Conservation (phyloP, 208 protist species). For the Trypanosoma platydactyli region DNA sequence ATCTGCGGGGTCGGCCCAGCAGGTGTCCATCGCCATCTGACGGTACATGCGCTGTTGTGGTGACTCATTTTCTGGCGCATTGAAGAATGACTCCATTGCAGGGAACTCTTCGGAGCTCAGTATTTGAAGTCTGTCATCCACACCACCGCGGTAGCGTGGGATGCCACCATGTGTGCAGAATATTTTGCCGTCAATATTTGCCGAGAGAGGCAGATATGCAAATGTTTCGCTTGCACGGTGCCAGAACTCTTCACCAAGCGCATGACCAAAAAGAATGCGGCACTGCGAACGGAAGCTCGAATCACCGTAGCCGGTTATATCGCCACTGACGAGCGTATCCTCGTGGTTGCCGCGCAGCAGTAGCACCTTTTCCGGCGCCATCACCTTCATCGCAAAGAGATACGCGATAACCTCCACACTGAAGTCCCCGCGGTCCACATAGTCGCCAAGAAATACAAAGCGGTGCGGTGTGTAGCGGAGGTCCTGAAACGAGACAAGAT, state of each 20-base stretch:
- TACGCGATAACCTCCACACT: conserved; percentile 92
- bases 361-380: conserved; percentile 89
- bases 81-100: conserved; percentile 81
- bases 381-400: conserved; percentile 91
- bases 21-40: conserved; percentile 87
- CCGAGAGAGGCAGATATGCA: conserved; percentile 84
- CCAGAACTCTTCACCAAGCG: conserved; percentile 89
- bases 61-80: conserved; percentile 69
- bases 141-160: conserved; percentile 81
- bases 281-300: conserved; percentile 91
- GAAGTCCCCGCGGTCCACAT: conserved; percentile 97
- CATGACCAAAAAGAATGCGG: conserved; percentile 73
- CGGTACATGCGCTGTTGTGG: conserved; percentile 59
- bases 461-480: conserved; percentile 90
- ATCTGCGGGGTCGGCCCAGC: conserved; percentile 91
- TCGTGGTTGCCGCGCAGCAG: conserved; percentile 95
- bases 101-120: conserved; percentile 78
- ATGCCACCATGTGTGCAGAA: conserved; percentile 95
- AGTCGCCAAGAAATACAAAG: conserved; percentile 99
- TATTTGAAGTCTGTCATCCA: conserved; percentile 75
- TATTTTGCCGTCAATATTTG: conserved; percentile 91
- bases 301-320: conserved; percentile 87
- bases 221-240: conserved; percentile 82
- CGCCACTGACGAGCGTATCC: conserved; percentile 90
- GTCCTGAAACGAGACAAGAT: conserved; percentile 90